phyloP scores from a whole-genome alignment of 805 yeast species.

The Candida dajiaensis region DNA sequence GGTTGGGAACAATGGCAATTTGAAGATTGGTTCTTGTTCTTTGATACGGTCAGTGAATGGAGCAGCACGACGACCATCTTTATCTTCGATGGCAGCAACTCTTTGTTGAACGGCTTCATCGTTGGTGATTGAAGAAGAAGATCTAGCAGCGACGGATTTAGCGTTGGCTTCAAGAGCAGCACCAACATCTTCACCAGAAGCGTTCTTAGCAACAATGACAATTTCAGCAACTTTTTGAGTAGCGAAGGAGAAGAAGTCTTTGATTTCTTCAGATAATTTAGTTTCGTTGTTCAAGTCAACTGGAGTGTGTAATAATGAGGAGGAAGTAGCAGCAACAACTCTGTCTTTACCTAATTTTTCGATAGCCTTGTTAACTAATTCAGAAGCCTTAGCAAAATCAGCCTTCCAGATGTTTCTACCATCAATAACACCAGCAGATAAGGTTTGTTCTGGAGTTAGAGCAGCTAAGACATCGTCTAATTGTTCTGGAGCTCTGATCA shows the following conservation, averaged over 20 bases:
- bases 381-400: slow-evolving; percentile 83
- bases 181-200: slow-evolving; percentile 74
- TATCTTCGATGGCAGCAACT: slow-evolving; percentile 69
- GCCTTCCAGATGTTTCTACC: slow-evolving; percentile 99
- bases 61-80: slow-evolving; percentile 76
- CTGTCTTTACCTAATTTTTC: slow-evolving; percentile 79
- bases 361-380: slow-evolving; percentile 74
- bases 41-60: slow-evolving; percentile 84
- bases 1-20: slow-evolving; percentile 98
- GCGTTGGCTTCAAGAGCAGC: slow-evolving; percentile 81
- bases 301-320: slow-evolving; percentile 97
- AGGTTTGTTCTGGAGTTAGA: slow-evolving; percentile 62
- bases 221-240: slow-evolving; percentile 93
- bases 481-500: slow-evolving; percentile 94
- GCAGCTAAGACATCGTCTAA: slow-evolving; percentile 72
- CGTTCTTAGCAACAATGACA: slow-evolving; percentile 83
- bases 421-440: slow-evolving; percentile 95
- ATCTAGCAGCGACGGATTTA: slow-evolving; percentile 77
- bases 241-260: slow-evolving; percentile 98
- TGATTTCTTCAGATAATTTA: slow-evolving; percentile 85
- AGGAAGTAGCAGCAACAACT: slow-evolving; percentile 89
- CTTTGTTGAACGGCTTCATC: slow-evolving; percentile 86
- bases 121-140: slow-evolving; percentile 83
- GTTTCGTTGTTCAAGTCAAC: slow-evolving; percentile 91
- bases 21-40: slow-evolving; percentile 80